Base-by-base conservation (phyloP, 164 flowering plant genomes). In the Vitis amurensis region DNA sequence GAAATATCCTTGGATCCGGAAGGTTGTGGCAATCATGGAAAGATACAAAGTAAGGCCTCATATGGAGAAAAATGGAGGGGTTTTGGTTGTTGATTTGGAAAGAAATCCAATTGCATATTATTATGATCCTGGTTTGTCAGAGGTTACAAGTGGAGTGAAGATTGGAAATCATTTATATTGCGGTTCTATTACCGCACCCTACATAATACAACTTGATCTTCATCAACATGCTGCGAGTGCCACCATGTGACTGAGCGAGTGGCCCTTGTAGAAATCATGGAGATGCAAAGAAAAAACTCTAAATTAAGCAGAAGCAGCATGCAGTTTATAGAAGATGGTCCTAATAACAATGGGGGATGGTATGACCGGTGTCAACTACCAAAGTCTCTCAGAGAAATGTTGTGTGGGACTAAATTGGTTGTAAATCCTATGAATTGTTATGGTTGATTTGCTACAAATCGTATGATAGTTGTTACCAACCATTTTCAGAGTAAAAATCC, bases 61-160 rank as follows among this genome's bases (percentile, higher is more conserved):
- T 1, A 3, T 68, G 23, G 64, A 64, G 50, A 76, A 71, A 13
- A 65, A 79, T 52, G 76, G 78, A 0, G 93, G 94, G 47, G 84
- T 76, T 56, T 11, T 89, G 19, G 77, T 72, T 0, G 90, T 87
- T 16, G 92, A 86, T 76, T 51, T 85, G 83, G 81, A 82, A 16
- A 94, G 92, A n/a, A 77, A 80, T 6, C 81, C 86, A 2, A 53
- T 64, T 4, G 86, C 85, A 1, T 81, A 81, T 51, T 87, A 85
- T 23, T 63, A 68, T 13, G 94, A 88, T 76, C 71, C 68, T 0
- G 65, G 14, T 11, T 37, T 82, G 68, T 29, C 73, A 1, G 6
- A 64, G n/a, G 55, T 82, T 4, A 50, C 94, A 0, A 66, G 75
- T 52, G 90, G 80, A 7, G 57, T 86, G 31, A 85, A 75, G 75